Evolutionary conservation across 2,329 filamentous ascomycete genomes (phyloP).

Genomic region (Didymella lethalis): DNA sequence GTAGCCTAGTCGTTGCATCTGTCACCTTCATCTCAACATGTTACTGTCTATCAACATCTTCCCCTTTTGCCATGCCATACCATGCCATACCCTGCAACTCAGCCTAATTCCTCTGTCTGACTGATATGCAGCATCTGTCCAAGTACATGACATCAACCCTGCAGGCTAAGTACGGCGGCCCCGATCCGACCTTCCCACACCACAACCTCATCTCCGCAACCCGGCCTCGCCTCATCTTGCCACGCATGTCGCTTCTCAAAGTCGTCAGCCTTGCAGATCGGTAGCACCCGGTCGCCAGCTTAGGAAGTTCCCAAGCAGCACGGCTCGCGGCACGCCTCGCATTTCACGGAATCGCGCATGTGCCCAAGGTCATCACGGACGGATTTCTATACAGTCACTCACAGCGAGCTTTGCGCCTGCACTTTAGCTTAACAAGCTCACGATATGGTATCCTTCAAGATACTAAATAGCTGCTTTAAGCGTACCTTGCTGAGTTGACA

Average conservation of each 20-base stretch:
- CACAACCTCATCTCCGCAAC: conserved; percentile 9
- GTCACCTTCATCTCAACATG: neutral
- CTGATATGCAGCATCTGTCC: neutral
- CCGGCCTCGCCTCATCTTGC: conserved; percentile 3
- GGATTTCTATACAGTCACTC: too few relatives aligned
- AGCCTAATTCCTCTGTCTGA: neutral
- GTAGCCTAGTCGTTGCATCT: neutral
- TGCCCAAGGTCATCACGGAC: neutral
- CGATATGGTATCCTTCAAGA: too few relatives aligned
- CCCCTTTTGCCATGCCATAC: neutral
- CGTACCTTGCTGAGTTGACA: too few relatives aligned
- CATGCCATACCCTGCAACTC: neutral
- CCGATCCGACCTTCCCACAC: conserved; percentile 4
- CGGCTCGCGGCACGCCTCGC: conserved; percentile 14
- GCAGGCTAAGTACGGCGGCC: neutral
- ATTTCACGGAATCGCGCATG: neutral
- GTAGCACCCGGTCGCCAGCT: conserved; percentile 1
- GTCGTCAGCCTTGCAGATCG: conserved; percentile 16
- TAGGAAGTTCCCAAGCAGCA: conserved; percentile 13
- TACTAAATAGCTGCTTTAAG: too few relatives aligned
- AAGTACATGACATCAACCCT: neutral
- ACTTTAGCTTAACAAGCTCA: neutral
- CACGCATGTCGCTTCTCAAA: neutral
- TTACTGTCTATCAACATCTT: neutral
- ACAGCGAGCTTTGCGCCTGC: neutral